Conservation (phyloP, 352 stramenopile species). For the Phytopythium aichiense region DNA sequence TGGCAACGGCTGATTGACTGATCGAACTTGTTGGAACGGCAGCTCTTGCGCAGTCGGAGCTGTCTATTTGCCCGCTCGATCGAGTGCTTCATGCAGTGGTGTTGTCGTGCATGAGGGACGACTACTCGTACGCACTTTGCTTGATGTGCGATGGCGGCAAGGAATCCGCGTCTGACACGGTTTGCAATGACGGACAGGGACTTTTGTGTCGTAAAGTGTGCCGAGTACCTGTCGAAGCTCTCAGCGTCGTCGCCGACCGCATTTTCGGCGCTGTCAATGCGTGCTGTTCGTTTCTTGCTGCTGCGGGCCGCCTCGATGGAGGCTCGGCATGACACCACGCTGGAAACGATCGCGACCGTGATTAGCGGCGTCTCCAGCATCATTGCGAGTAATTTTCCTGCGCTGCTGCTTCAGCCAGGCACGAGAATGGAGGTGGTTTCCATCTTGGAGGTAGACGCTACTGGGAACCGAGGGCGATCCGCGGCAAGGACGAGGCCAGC, state of each 20-base stretch:
- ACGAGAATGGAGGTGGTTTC: conserved; percentile 13
- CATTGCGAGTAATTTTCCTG: not conserved
- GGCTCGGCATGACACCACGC: conserved; percentile 22
- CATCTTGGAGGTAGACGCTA: conserved; percentile 26
- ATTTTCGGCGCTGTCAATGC: conserved; percentile 27
- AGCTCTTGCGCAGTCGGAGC: conserved; percentile 1
- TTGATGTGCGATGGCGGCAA: not conserved
- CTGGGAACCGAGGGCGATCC: conserved; percentile 15
- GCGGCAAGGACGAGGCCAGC: conserved; percentile 15
- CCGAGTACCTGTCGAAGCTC: conserved; percentile 32
- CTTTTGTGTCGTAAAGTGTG: conserved; percentile 40
- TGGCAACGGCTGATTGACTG: not conserved
- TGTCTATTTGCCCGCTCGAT: not conserved
- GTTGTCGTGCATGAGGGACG: not conserved
- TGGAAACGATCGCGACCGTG: conserved; percentile 26
- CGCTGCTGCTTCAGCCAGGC: not conserved
- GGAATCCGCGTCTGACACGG: not conserved
- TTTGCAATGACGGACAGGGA: not conserved
- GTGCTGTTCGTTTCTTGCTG: conserved; percentile 32
- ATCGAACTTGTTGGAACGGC: not conserved
- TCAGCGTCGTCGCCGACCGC: conserved; percentile 15
- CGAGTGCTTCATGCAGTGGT: not conserved
- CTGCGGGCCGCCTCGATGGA: conserved; percentile 33
- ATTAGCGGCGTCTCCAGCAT: conserved; percentile 24
- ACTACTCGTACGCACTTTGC: conserved; percentile 1